Evolutionary conservation across 2,329 filamentous ascomycete genomes (phyloP), one percentile per base, ranked within the genome.

Genomic region (Delphinella strobiligena): DNA sequence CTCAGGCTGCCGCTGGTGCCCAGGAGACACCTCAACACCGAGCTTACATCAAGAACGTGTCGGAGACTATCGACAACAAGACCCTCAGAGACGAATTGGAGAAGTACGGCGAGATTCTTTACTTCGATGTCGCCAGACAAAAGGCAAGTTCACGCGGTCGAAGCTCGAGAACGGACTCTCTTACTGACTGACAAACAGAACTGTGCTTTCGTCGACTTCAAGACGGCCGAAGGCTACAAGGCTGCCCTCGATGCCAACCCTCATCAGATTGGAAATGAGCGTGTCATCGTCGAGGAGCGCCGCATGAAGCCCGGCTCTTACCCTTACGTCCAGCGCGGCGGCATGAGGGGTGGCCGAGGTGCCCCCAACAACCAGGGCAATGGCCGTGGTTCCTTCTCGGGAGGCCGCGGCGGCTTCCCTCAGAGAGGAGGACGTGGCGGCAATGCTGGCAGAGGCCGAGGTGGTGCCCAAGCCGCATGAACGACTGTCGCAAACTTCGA

Each of bases 141-240:
- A 95, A 94, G 82, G 88, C 94, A 69, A 54, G 66, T 51, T 50
- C 31, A 9, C 40, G 22, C 17, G 22, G 12, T 12, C 22, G 7
- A 27, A n/a, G n/a, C n/a, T n/a, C n/a, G n/a, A n/a, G n/a, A n/a
- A n/a, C n/a, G n/a, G n/a, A n/a, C n/a, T n/a, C n/a, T n/a, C 17
- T 27, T 27, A 29, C 38, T 45, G 18, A 45, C 38, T 11, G 14
- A 16, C 5, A 4, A 10, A 18, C 56, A 93, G 89, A 95, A 91
- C 72, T 95, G 87, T 56, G 91, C 91, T 18, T 96, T 96, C 57
- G 85, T 95, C 44, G 91, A 98, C 61, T 98, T 91, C 62, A 82
- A 79, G 56, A 82, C 80, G 34, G 59, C 76, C 16, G 78, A 87
- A 40, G 86, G 78, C 34, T 95, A 93, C 64, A 75, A 85, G 60